Base-by-base conservation (phyloP, 495 filamentous ascomycete species). In the Lasiosphaeria ovina region DNA sequence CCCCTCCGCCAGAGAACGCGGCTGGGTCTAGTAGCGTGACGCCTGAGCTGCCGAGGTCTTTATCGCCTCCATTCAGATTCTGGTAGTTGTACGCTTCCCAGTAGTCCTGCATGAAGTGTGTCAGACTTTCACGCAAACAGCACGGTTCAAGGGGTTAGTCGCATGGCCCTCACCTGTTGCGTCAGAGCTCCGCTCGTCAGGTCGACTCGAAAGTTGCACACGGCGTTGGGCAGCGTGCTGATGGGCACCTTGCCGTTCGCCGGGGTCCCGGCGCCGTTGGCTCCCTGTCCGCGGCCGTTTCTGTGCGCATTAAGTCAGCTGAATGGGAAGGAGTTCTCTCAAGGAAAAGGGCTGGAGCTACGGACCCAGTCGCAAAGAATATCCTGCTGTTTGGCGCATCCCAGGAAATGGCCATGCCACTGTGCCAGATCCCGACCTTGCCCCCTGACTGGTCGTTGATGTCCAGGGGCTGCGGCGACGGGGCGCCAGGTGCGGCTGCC, bases 361-460 rank as follows among this genome's bases (percentile, higher is more conserved):
- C 67, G 17, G 63, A 65, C 35, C 76, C 76, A 12, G 78, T 77
- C 17, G 66, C 73, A 54, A 73, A 65, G 57, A 76, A 80, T 11
- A 81, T 51, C 7, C 75, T 61, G 47, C 55, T 59, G 6, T 62
- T 47, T 5, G 12, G 16, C 5, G 5, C 71, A 63, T 79, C 77
- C 7, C 66, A 68, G 12, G 76, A 60, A 1, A 78, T 24, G 6
- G 68, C 68, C 68, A 74, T 72, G 14, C 78, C 78, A 48, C 66
- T 62, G 60, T 71, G 68, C 78, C 76, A 80, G 44, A 80, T 72
- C 8, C 78, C 78, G 6, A 69, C 72, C 58, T 72, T 66, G 12
- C 75, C 76, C 9, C 74, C 75, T 24, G 45, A 9, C 45, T 67
- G 62, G 7, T 54, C 31, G 14, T 31, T 58, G 38, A 63, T 62